Conservation (phyloP, 1,284 basidiomycete species). For the Pisolithus thermaeus region DNA sequence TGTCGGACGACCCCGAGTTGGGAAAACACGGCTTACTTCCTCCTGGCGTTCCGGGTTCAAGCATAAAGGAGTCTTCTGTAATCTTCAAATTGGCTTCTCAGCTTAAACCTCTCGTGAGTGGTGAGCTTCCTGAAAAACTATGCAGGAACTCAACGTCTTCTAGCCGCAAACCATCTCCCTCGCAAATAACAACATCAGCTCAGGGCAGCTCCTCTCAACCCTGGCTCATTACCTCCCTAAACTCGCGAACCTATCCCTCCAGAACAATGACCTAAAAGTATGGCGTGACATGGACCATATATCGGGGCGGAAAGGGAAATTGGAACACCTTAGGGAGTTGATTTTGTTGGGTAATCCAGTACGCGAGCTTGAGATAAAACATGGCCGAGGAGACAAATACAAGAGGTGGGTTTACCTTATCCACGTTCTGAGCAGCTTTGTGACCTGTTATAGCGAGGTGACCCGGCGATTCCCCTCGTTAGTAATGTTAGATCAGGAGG, state of each 20-base stretch:
- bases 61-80: constrained; percentile 65
- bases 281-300: constrained; percentile 67
- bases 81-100: constrained; percentile 81
- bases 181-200: constrained; percentile 49
- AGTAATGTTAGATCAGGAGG: constrained; percentile 69
- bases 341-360: constrained; percentile 79
- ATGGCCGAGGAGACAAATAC: constrained; percentile 52
- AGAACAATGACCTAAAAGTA: constrained; percentile 61
- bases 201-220: constrained; percentile 45
- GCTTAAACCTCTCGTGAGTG: constrained; percentile 65
- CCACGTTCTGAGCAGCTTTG: constrained; percentile 7
- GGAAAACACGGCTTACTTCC: constrained; percentile 59
- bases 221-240: constrained; percentile 64
- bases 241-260: constrained; percentile 77
- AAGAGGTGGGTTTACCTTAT: constrained; percentile 47
- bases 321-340: constrained; percentile 67
- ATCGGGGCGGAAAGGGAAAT: constrained; percentile 52
- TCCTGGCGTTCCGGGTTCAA: constrained; percentile 59
- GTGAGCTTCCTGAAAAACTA: constrained; percentile 1
- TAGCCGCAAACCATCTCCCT: constrained; percentile 77
- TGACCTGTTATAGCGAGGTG: constrained; percentile 51
- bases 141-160: constrained; percentile 7
- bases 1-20: constrained; percentile 70
- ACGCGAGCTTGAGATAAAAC: constrained; percentile 54
- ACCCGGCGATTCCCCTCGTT: constrained; percentile 64